Conservation (phyloP, 31 red algal genomes). For the Odonthalia washingtoniensis region DNA sequence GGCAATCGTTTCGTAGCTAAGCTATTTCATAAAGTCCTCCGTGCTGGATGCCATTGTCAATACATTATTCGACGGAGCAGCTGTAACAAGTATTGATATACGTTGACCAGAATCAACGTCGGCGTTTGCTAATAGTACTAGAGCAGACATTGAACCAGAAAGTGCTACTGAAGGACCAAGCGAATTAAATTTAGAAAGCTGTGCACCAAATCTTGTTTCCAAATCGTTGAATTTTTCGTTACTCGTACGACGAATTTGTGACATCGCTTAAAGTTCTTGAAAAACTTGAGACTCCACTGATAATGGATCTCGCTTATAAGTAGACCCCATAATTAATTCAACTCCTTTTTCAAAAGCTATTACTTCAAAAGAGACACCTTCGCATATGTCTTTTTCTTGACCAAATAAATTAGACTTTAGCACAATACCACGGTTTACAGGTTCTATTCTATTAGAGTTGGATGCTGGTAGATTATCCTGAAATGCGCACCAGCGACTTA, state of each 20-base stretch:
- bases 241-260: neutral
- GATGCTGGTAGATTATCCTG: neutral
- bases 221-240: slow-evolving; percentile 17
- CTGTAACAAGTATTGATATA: neutral
- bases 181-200: slow-evolving; percentile 5
- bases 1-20: slow-evolving; percentile 22
- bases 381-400: neutral
- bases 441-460: neutral
- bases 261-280: neutral
- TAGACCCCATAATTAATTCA: slow-evolving; percentile 2
- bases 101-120: neutral
- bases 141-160: neutral
- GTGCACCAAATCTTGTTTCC: slow-evolving; percentile 16
- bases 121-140: slow-evolving; percentile 18
- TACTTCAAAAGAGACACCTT: neutral
- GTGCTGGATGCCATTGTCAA: neutral
- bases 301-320: slow-evolving; percentile 13
- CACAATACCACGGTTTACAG: neutral
- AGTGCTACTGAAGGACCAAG: neutral
- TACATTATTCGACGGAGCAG: neutral
- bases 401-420: neutral
- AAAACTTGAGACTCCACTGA: neutral
- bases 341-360: neutral
- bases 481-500: neutral
- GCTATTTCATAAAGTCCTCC: neutral